Base-by-base conservation (phyloP, 352 stramenopile species). In the Phytophthora ramorum region DNA sequence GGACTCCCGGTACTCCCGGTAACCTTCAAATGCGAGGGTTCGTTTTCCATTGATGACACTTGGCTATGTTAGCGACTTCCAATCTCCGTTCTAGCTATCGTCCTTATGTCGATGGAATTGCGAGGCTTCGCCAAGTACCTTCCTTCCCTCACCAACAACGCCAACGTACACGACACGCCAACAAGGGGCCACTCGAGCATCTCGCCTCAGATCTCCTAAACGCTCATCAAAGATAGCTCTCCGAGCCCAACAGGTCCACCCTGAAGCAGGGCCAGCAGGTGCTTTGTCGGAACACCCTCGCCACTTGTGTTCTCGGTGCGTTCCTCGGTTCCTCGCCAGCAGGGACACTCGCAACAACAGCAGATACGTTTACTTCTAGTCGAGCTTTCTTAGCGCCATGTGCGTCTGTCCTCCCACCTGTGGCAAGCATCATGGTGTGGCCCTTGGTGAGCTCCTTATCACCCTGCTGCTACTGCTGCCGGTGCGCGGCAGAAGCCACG, bases 241-340 rank as follows among this genome's bases (percentile, higher is more conserved):
- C 24, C 24, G 5, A 28, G 24, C 24, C 24, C 24, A 41, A 17
- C 12, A 37, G 32, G 7, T 37, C 32, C 7, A 37, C 7, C 40
- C n/a, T 7, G 46, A n/a, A n/a, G n/a, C n/a, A n/a, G n/a, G n/a
- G n/a, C n/a, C n/a, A 44, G 5, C 60, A 57, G 13, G 22, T 62
- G 60, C 17, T 56, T 57, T 37, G 20, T n/a, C n/a, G 24, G 60
- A 68, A 63, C 34, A 10, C 16, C 1, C 8, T 14, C 16, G 26
- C 35, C 60, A 68, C 17, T 45, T 52, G 59, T 16, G 26, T 68
- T 47, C 50, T 52, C 26, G 60, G 35, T 26, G 28, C 38, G 17
- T 51, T 68, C 51, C 9, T 35, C 16, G 40, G 17, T 51, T 68
- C 51, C 8, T 20, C 30, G 32, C 34, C 56, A 64, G 17, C 45